phyloP scores from a whole-genome alignment of 306 rosid genomes.

The Mimosa bimucronata region DNA sequence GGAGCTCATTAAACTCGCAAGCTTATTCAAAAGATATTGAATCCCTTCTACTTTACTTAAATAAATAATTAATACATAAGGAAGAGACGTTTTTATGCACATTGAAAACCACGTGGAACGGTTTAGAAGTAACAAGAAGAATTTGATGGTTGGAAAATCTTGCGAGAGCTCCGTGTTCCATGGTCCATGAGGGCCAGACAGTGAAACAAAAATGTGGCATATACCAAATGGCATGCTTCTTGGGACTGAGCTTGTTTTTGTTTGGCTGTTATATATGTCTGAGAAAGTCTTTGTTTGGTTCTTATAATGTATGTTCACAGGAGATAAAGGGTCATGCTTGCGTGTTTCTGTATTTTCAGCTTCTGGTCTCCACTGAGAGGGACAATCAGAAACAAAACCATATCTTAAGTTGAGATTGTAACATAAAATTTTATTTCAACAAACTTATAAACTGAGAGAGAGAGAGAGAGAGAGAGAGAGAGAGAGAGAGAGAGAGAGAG shows the following conservation, averaged over 20 bases:
- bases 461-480: background rate
- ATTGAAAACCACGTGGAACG: background rate
- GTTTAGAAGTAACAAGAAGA: background rate
- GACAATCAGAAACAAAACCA: slow-evolving; percentile 3
- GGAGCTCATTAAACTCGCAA: background rate
- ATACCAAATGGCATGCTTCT: background rate
- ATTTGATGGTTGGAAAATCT: background rate
- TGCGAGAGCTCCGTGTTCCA: background rate
- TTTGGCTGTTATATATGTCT: background rate
- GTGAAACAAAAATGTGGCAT: background rate
- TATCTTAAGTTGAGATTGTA: slow-evolving; percentile 10
- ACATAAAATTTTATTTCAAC: background rate
- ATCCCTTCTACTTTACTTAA: too few species aligned
- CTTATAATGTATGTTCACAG: background rate
- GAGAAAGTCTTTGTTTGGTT: background rate
- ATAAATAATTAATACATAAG: too few species aligned
- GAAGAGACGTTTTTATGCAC: background rate
- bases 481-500: background rate
- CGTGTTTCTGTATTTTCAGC: background rate
- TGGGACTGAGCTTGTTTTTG: background rate
- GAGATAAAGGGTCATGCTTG: background rate
- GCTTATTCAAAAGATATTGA: background rate
- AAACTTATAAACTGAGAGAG: background rate
- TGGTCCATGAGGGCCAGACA: slow-evolving; percentile 3
- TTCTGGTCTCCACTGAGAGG: slow-evolving; percentile 16